Conservation (phyloP, 2,329 filamentous ascomycete species). For the Aspergillus sp. region DNA sequence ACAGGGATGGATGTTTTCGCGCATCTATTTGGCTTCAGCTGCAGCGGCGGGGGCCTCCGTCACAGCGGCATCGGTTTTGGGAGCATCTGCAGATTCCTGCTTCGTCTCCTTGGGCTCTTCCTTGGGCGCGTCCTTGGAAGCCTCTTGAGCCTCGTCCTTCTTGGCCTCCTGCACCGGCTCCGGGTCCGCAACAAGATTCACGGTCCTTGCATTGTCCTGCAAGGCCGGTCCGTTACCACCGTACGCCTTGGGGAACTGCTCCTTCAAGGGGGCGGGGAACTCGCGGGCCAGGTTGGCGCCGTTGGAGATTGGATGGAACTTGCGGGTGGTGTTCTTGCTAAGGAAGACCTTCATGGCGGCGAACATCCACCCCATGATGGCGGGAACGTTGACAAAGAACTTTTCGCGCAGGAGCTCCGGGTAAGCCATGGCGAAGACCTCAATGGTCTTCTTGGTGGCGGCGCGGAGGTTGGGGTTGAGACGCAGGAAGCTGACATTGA, state of each 20-base stretch:
- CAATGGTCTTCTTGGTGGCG: conserved; percentile 77
- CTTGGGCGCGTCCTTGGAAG: conserved; percentile 13
- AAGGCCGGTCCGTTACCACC: conserved; percentile 68
- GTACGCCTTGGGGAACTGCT: conserved; percentile 70
- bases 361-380: conserved; percentile 87
- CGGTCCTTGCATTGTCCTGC: conserved; percentile 35
- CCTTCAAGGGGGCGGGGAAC: conserved; percentile 55
- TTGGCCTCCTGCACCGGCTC: conserved; percentile 13
- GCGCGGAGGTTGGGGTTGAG: conserved; percentile 74
- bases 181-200: conserved; percentile 28
- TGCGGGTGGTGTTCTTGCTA: conserved; percentile 70
- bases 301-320: conserved; percentile 75
- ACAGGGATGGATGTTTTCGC: neutral
- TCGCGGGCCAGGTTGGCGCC: conserved; percentile 67
- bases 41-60: conserved; percentile 14
- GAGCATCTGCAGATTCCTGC: conserved; percentile 15
- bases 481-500: conserved; percentile 80
- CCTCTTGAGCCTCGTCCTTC: conserved; percentile 9
- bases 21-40: conserved; percentile 15
- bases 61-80: conserved; percentile 20
- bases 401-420: conserved; percentile 87
- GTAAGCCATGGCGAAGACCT: conserved; percentile 77
- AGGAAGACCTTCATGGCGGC: conserved; percentile 73
- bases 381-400: conserved; percentile 93
- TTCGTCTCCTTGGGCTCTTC: conserved; percentile 18